phyloP scores from a whole-genome alignment of 176 grass and related monocot species.

The Carex parvula region DNA sequence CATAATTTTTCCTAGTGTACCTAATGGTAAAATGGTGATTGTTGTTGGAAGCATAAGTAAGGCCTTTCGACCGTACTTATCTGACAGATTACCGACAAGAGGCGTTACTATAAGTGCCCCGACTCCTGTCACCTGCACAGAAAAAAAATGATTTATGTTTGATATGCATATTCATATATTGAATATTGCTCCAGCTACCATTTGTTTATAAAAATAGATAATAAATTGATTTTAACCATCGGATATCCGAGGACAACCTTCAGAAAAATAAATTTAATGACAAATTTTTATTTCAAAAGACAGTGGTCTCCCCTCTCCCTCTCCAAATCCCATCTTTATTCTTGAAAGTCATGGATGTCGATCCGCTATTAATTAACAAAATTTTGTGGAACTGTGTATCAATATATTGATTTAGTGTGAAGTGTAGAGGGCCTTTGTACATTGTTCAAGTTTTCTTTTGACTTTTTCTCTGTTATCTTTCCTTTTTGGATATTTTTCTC shows the following conservation, averaged over 20 bases:
- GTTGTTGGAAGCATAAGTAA: constrained; percentile 64
- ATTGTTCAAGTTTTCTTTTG: no score
- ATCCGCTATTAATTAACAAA: not conserved
- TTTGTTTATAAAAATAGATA: not conserved
- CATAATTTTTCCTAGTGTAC: constrained; percentile 25
- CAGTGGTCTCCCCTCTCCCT: not conserved
- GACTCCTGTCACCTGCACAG: constrained; percentile 59
- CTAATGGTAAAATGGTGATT: constrained; percentile 51
- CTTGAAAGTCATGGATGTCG: not conserved
- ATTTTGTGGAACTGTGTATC: not conserved
- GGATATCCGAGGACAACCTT: not conserved
- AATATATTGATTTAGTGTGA: no score
- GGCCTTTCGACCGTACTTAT: constrained; percentile 82
- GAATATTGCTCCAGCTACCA: not conserved
- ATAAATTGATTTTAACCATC: not conserved
- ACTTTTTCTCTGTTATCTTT: not conserved
- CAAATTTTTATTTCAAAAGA: not conserved
- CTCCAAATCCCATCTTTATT: not conserved
- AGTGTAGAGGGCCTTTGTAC: not conserved
- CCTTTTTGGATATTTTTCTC: not conserved
- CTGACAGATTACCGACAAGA: constrained; percentile 77
- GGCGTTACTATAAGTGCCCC: constrained; percentile 75
- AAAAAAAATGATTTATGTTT: not conserved
- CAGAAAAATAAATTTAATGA: not conserved
- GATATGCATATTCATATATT: not conserved